Base-by-base conservation (phyloP, 768 basidiomycete genomes). In the Dentipellis sp. region DNA sequence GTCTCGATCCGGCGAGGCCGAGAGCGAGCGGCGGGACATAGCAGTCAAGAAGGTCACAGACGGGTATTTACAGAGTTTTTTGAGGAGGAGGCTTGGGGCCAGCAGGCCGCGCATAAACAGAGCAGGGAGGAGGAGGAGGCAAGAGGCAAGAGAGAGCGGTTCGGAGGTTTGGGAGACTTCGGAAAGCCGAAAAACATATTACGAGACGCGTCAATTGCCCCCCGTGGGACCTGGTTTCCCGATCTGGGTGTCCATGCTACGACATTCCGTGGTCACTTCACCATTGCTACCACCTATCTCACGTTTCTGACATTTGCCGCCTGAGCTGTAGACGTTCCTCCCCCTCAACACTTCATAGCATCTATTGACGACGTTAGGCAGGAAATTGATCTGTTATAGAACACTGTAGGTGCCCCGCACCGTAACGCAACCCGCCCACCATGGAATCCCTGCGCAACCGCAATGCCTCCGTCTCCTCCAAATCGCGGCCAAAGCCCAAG, bases 371-470 rank as follows among this genome's bases (percentile, higher is more conserved):
- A 6, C 29, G 6, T 29, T 29, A 29, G 29, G 6, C 3, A 29
- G 6, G 29, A 29, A 29, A 29, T 29, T 29, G 29, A 29, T 6
- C 29, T 3, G 29, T 29, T 6, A 29, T 29, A 29, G 29, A 6
- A 29, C 29, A 29, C 29, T 3, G 29, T 3, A 29, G 29, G 29
- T 29, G 29, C 29, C 29, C 29, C 29, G 29, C 29, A 29, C 29
- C 29, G 29, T 29, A 6, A 29, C 29, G 3, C 29, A 29, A 29
- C 29, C 29, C 29, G 29, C 29, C 42, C 35, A 39, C 53, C 39
- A 71, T 71, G 70, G 68, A 71, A 56, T 70, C 70, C 3, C 64
- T 71, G 1, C 65, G 70, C 9, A 68, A 65, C 1, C 65, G 68
- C 37, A 67, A 61, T 54, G 62, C 68, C 22, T 64, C 65, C 10